phyloP scores from a whole-genome alignment of 345 rosid genomes.

The Lepidium africanum region DNA sequence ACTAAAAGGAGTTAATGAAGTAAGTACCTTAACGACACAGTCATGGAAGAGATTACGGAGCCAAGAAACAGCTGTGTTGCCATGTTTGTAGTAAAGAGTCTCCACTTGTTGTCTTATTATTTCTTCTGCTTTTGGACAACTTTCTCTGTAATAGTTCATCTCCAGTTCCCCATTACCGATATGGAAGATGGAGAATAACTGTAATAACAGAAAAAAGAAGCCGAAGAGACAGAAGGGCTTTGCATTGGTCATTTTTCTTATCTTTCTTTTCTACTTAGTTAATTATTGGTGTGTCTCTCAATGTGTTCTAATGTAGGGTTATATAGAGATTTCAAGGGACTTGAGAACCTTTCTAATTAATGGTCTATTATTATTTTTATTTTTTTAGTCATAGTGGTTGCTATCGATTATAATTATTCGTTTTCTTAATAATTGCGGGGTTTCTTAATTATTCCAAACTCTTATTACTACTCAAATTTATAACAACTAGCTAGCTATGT shows the following conservation, averaged over 20 bases:
- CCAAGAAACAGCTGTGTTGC: constrained; percentile 91
- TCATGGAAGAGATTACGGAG: constrained; percentile 90
- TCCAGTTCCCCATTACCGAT: constrained; percentile 62
- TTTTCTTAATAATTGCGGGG: neutral
- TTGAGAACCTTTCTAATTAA: constrained; percentile 8
- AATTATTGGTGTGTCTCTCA: constrained; percentile 9
- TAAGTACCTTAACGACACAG: constrained; percentile 50
- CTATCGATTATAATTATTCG: neutral
- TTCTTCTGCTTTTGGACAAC: constrained; percentile 79
- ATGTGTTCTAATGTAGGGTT: constrained; percentile 9
- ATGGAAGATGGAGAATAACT: constrained; percentile 38
- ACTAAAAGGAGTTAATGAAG: neutral
- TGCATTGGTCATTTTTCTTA: constrained; percentile 27
- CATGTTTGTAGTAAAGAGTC: constrained; percentile 58
- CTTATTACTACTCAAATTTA: neutral
- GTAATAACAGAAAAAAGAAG: constrained; percentile 37
- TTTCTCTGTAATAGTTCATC: constrained; percentile 49
- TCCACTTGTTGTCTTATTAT: constrained; percentile 60
- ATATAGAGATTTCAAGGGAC: constrained; percentile 21
- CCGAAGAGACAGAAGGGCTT: constrained; percentile 11
- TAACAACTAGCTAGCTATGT: constrained; percentile 12
- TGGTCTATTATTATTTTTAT: constrained; percentile 10
- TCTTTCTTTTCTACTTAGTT: neutral
- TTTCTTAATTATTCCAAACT: neutral
- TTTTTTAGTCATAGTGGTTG: constrained; percentile 16